Conservation (phyloP, 2,329 filamentous ascomycete genomes). For the Fusarium lyarnte region DNA sequence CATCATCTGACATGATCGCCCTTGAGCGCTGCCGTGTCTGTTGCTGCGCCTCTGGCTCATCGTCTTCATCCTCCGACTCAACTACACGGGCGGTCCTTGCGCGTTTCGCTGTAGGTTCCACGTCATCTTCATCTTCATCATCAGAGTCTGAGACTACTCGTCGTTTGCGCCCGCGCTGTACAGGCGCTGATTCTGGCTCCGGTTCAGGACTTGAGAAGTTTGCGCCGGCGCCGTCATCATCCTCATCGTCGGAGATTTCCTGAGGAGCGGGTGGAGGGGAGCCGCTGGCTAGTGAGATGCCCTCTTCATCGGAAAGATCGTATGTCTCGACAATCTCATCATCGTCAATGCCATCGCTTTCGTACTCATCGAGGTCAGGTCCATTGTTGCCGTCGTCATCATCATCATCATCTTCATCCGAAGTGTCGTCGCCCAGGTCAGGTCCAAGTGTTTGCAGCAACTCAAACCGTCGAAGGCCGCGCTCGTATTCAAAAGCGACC, state of each 20-base stretch:
- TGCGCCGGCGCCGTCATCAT: slow-evolving; percentile 15
- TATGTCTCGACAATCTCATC: slow-evolving; percentile 41
- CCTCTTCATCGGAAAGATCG: slow-evolving; percentile 43
- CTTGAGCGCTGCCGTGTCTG: neutral
- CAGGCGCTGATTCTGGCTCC: slow-evolving; percentile 17
- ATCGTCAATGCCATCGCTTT: slow-evolving; percentile 54
- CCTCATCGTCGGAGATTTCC: slow-evolving; percentile 22
- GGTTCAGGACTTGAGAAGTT: slow-evolving; percentile 47
- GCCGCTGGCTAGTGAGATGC: slow-evolving; percentile 27
- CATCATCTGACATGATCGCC: slow-evolving; percentile 18
- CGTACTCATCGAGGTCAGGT: slow-evolving; percentile 46
- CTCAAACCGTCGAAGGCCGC: slow-evolving; percentile 29
- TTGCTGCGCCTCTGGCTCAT: neutral
- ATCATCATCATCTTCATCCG: slow-evolving; percentile 20
- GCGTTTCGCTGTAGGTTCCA: slow-evolving; percentile 37
- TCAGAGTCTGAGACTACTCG: slow-evolving; percentile 47
- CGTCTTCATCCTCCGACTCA: slow-evolving; percentile 40
- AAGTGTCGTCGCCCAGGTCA: slow-evolving; percentile 16
- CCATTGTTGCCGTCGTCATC: slow-evolving; percentile 26
- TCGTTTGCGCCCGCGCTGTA: slow-evolving; percentile 40
- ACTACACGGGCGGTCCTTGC: slow-evolving; percentile 31
- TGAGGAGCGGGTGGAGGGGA: neutral
- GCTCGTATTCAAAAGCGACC: slow-evolving; percentile 42
- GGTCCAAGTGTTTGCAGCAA: slow-evolving; percentile 17
- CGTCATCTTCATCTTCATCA: slow-evolving; percentile 40